phyloP scores from a whole-genome alignment of 257 asterid species.

The Solanum chilense region DNA sequence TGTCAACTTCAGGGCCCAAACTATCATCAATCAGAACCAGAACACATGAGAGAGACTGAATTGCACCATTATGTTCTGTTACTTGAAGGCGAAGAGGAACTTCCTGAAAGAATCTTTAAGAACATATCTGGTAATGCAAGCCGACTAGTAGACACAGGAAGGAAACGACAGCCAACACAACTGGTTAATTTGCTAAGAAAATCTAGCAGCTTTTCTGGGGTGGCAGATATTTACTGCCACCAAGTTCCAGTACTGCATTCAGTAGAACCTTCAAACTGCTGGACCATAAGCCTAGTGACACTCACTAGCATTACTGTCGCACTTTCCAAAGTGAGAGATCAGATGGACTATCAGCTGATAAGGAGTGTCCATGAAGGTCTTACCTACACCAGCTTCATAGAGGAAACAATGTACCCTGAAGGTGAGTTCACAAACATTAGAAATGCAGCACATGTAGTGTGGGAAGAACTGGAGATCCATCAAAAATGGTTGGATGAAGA shows the following conservation, averaged over 20 bases:
- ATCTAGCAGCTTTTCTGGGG: constrained; percentile 11
- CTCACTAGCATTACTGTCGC: constrained; percentile 4
- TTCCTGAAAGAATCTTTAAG: constrained; percentile 15
- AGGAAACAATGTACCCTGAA: background rate
- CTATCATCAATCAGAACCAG: constrained; percentile 4
- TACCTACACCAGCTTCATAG: background rate
- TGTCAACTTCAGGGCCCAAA: background rate
- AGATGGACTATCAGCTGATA: background rate
- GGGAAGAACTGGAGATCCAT: constrained; percentile 9
- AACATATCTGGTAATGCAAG: constrained; percentile 18
- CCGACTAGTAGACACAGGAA: constrained; percentile 16
- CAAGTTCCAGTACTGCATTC: constrained; percentile 25
- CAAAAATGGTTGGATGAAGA: background rate
- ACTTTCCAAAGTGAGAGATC: background rate
- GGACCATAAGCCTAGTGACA: constrained; percentile 37
- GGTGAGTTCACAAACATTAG: background rate
- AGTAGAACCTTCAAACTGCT: constrained; percentile 30
- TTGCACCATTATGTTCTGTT: constrained; percentile 24
- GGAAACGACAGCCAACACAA: constrained; percentile 16
- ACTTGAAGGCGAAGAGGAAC: constrained; percentile 33
- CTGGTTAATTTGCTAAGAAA: constrained; percentile 18
- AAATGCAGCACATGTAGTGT: constrained; percentile 1
- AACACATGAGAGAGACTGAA: background rate
- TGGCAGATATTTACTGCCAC: constrained; percentile 15
- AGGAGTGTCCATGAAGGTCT: background rate